Conservation (phyloP, 2,329 filamentous ascomycete genomes). For the Coleophoma cylindrospora region DNA sequence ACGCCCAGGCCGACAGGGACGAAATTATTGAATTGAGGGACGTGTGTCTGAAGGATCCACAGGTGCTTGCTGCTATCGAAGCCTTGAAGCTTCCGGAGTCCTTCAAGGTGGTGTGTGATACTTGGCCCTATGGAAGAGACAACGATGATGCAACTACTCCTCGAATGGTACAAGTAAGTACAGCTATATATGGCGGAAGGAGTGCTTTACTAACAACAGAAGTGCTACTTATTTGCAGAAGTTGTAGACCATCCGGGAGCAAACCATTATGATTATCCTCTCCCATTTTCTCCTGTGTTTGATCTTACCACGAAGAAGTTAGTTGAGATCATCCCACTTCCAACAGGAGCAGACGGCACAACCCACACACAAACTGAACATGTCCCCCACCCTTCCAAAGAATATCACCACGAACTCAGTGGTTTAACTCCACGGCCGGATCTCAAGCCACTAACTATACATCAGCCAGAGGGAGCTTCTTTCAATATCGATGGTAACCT, state of each 20-base stretch:
- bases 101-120: slow-evolving; percentile 17
- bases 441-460: slow-evolving; percentile 55
- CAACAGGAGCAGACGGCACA: slow-evolving; percentile 11
- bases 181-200: neutral
- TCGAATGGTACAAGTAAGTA: slow-evolving; percentile 17
- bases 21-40: slow-evolving; percentile 17
- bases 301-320: slow-evolving; percentile 15
- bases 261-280: slow-evolving; percentile 20
- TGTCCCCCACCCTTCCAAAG: slow-evolving; percentile 18
- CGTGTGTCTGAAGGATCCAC: slow-evolving; percentile 13
- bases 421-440: slow-evolving; percentile 31
- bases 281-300: slow-evolving; percentile 19
- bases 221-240: slow-evolving; percentile 19
- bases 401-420: slow-evolving; percentile 31
- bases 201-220: neutral
- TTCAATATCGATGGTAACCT: slow-evolving; percentile 41
- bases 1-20: slow-evolving; percentile 18
- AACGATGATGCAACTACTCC: slow-evolving; percentile 12
- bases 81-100: slow-evolving; percentile 13
- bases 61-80: slow-evolving; percentile 13
- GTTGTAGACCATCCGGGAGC: slow-evolving; percentile 14
- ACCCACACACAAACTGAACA: neutral
- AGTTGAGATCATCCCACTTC: slow-evolving; percentile 15
- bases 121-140: slow-evolving; percentile 21
- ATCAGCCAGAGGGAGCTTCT: slow-evolving; percentile 58